Evolutionary conservation across 2,329 filamentous ascomycete species (phyloP).

Genomic region (Fusarium neocosmosporiellum): DNA sequence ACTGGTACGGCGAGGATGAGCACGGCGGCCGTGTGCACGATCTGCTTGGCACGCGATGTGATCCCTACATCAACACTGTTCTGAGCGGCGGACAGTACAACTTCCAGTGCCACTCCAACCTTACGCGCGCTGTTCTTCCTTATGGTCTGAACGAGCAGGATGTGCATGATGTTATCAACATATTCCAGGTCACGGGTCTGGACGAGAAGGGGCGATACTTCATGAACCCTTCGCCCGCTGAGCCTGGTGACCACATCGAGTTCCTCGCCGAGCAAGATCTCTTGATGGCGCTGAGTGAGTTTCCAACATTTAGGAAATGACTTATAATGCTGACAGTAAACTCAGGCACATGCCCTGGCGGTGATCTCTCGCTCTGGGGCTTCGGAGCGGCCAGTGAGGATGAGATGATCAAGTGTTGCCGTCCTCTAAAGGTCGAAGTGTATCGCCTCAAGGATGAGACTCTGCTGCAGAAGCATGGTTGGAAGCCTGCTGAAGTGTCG

Average conservation of each 20-base stretch:
- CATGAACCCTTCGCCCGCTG: conserved; percentile 73
- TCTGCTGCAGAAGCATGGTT: conserved; percentile 64
- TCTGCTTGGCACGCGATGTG: conserved; percentile 83
- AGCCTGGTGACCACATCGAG: conserved; percentile 71
- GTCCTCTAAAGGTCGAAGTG: conserved; percentile 80
- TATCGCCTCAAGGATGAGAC: conserved; percentile 68
- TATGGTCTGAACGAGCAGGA: conserved; percentile 77
- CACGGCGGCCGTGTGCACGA: conserved; percentile 80
- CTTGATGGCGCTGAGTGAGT: conserved; percentile 67
- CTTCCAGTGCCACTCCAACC: conserved; percentile 87
- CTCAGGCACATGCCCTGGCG: conserved; percentile 78
- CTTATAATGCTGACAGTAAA: conserved; percentile 10
- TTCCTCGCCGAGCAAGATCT: conserved; percentile 86
- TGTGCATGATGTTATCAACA: conserved; percentile 86
- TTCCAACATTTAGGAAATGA: fast-evolving
- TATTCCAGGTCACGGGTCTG: conserved; percentile 86
- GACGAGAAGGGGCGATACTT: conserved; percentile 80
- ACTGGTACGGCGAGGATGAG: conserved; percentile 69
- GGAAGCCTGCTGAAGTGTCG: conserved; percentile 70
- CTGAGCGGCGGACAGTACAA: conserved; percentile 79
- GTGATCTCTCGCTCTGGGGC: conserved; percentile 84
- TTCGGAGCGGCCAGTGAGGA: conserved; percentile 76
- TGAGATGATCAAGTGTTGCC: conserved; percentile 76
- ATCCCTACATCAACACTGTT: conserved; percentile 84
- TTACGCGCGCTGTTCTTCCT: conserved; percentile 77